Base-by-base conservation (phyloP, 768 basidiomycete genomes). In the Tulasnella sp. region DNA sequence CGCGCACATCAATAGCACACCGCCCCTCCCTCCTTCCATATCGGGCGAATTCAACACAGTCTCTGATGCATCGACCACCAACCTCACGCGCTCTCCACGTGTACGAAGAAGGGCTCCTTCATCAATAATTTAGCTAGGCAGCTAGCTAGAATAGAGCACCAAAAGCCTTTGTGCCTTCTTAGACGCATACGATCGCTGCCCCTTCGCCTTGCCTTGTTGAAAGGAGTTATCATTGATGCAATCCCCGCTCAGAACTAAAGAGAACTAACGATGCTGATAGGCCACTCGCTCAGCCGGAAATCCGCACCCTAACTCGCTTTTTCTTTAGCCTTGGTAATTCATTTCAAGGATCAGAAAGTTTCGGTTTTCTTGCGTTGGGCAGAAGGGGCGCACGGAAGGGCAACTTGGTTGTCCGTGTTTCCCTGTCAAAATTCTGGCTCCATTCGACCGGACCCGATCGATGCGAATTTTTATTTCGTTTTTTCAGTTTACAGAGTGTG, bases 41-140 rank as follows among this genome's bases (percentile, higher is more conserved):
- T 64, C 58, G 58, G 58, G 58, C 58, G 58, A 64, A 64, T 64
- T 64, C 58, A 64, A 64, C 58, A 64, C 58, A 64, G 58, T 64
- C 58, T 64, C 58, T 64, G 31, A 64, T 64, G 58, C 58, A 64
- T 25, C 58, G 58, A 64, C 58, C 52, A 25, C n/a, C n/a, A n/a
- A n/a, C 25, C 58, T 64, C 58, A 64, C 58, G 58, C 58, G 58
- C 58, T 64, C 29, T 34, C 58, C 58, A 64, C 58, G 58, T 64
- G 58, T 64, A 64, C 58, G 58, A 64, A 34, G 58, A 25, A 64
- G 42, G 9, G 42, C 9, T 42, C 42, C 42, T 64, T 29, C 6
- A 64, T 64, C 58, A 64, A 34, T 64, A 25, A 64, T 64, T 34
- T 64, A 64, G 31, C 58, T 64, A 64, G 31, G 29, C n/a, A n/a